Base-by-base conservation (phyloP, 768 basidiomycete species). In the Pleurotus giganteus region DNA sequence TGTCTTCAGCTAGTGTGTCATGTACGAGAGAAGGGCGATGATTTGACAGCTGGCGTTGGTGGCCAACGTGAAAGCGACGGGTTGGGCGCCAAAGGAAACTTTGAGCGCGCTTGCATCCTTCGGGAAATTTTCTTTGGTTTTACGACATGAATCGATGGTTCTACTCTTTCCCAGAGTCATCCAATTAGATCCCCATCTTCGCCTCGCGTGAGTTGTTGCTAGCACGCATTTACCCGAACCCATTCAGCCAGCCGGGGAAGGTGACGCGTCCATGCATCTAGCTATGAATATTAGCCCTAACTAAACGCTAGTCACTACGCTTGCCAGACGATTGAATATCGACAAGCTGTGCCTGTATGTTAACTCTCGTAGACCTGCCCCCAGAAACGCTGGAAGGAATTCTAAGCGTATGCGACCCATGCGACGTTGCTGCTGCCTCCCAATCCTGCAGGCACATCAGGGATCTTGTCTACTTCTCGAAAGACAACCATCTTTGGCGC, bases 41-140 rank as follows among this genome's bases (percentile, higher is more conserved):
- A 96, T 66, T 63, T 92, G 37, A 86, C 82, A 57, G 87, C 93
- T 0, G 96, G 96, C 0, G 94, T 98, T 0, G 94, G 95, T 3
- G 92, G 82, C 4, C 96, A 98, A 71, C 75, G 96, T 21, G 92
- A 93, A 0, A 81, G 80, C 58, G 91, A 75, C 74, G 27, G 78
- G 78, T n/a, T 94, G 91, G 84, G 71, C 93, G 71, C 69, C 57
- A 76, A 74, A 59, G 45, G 3, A 57, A 4, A 26, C n/a, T n/a
- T n/a, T n/a, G n/a, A n/a, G n/a, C n/a, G n/a, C n/a, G n/a, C n/a
- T n/a, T n/a, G n/a, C n/a, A n/a, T n/a, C n/a, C n/a, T n/a, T n/a
- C n/a, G n/a, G n/a, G n/a, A n/a, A n/a, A n/a, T n/a, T n/a, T n/a
- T n/a, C n/a, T n/a, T n/a, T n/a, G n/a, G n/a, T n/a, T n/a, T n/a